phyloP scores from a whole-genome alignment of 2,329 filamentous ascomycete species.

The Fusarium sp. region DNA sequence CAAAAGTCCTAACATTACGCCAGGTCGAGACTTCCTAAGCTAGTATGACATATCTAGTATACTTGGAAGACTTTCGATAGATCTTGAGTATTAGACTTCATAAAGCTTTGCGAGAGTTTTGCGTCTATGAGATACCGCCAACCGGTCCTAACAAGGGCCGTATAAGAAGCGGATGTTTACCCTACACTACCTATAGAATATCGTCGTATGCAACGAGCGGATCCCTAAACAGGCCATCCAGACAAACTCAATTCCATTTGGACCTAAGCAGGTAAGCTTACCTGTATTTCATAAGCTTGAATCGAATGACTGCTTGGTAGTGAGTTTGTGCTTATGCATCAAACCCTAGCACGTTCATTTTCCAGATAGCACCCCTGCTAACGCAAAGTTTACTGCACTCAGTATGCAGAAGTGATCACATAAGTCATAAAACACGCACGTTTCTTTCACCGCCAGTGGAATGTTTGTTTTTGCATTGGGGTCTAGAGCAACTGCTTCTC shows the following conservation, averaged over 20 bases:
- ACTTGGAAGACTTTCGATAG: too few relatives aligned
- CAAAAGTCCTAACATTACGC: too few relatives aligned
- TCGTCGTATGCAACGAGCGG: not conserved
- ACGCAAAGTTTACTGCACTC: not conserved
- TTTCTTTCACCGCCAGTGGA: not conserved
- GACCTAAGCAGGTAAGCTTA: too few relatives aligned
- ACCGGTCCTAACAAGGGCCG: too few relatives aligned
- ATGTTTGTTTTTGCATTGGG: conserved; percentile 5
- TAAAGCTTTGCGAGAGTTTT: too few relatives aligned
- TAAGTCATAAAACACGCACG: not conserved
- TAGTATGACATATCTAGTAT: too few relatives aligned
- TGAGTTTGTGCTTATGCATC: conserved; percentile 10
- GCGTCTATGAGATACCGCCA: not conserved
- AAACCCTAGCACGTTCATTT: not conserved
- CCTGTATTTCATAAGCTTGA: not conserved
- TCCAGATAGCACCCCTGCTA: conserved; percentile 3
- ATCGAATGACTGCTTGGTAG: not conserved
- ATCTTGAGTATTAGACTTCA: too few relatives aligned
- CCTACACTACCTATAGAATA: not conserved
- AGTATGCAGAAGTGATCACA: not conserved
- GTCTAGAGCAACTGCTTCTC: conserved; percentile 9
- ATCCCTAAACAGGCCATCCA: conserved; percentile 5
- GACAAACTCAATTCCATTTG: not conserved
- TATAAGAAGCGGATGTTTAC: not conserved
- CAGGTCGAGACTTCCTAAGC: too few relatives aligned